Base-by-base conservation (phyloP, 148 eudicot genomes). In the Hydrangea macrophylla region DNA sequence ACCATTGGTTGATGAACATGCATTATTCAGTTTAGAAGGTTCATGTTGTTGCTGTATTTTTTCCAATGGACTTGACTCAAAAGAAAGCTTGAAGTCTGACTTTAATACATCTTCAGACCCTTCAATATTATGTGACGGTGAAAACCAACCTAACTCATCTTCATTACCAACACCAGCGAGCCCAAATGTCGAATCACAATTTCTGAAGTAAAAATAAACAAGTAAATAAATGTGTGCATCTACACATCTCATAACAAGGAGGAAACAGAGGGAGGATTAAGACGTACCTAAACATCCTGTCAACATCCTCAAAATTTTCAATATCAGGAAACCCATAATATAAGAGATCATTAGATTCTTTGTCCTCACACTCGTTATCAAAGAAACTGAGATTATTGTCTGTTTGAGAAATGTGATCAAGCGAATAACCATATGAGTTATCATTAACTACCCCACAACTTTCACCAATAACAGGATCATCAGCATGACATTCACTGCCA, bases 131-230 rank as follows among this genome's bases (percentile, higher is more conserved):
- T 82, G 87, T 24, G 88, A 72, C 59, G 93, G 71, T 55, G 89
- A 70, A 76, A 86, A 83, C 95, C 96, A 93, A 57, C 78, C 75
- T 62, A 88, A 55, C 10, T 81, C 85, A 74, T 80, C 88, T 71
- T 78, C 85, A 72, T 85, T 82, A 64, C 80, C 82, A 23, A 78
- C 37, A 36, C 76, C 77, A 3, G 80, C 82, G 60, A 90, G 77
- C 58, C 88, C 98, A 75, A 93, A 88, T 60, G 90, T 83, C 36
- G 96, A 90, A 74, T 90, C 98, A 79, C 95, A 88, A 73, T 80
- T 84, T 68, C 95, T 88, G 88, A n/a, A n/a, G n/a, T n/a, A n/a
- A 64, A 73, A 74, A 44, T 7, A 60, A 44, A 48, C 26, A 57
- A 32, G 55, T 31, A 48, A 61, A 6, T 28, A 37, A 0, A 27